Conservation (phyloP, 306 rosid genomes). For the Potentilla sterilis region DNA sequence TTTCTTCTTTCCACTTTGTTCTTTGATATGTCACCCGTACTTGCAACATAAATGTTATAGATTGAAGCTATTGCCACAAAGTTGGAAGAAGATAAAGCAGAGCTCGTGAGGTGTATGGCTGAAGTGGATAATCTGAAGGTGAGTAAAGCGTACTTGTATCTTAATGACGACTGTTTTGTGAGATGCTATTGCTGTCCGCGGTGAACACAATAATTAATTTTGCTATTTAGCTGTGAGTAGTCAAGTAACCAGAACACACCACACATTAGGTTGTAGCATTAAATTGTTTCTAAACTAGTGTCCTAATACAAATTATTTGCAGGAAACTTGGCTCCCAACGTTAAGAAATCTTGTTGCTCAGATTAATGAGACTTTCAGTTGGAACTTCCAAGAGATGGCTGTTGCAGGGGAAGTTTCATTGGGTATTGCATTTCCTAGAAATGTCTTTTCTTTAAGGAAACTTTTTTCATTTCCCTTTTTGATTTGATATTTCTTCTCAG, state of each 20-base stretch:
- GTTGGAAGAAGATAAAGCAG: conserved; percentile 64
- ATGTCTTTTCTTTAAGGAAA: conserved; percentile 10
- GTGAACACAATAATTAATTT: neutral
- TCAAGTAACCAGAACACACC: conserved; percentile 1
- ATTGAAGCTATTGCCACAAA: conserved; percentile 57
- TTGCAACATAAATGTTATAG: conserved; percentile 39
- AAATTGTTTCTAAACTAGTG: neutral
- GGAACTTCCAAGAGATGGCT: conserved; percentile 94
- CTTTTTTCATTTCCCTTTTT: conserved; percentile 24
- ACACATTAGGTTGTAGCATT: neutral
- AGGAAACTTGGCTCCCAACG: conserved; percentile 89
- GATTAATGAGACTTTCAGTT: conserved; percentile 84
- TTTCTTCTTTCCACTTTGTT: neutral
- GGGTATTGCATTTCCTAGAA: conserved; percentile 40
- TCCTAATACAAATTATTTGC: conserved; percentile 21
- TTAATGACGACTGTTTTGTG: conserved; percentile 17
- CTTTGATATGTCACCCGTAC: neutral
- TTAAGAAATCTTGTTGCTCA: conserved; percentile 77
- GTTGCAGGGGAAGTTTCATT: conserved; percentile 97
- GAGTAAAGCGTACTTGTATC: conserved; percentile 25
- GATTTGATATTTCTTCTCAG: conserved; percentile 46
- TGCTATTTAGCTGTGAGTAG: neutral
- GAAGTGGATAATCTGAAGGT: conserved; percentile 73
- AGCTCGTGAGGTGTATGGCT: conserved; percentile 43
- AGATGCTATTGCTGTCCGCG: conserved; percentile 1